Conservation (phyloP, 2,329 filamentous ascomycete species). For the Penicillium sp. region DNA sequence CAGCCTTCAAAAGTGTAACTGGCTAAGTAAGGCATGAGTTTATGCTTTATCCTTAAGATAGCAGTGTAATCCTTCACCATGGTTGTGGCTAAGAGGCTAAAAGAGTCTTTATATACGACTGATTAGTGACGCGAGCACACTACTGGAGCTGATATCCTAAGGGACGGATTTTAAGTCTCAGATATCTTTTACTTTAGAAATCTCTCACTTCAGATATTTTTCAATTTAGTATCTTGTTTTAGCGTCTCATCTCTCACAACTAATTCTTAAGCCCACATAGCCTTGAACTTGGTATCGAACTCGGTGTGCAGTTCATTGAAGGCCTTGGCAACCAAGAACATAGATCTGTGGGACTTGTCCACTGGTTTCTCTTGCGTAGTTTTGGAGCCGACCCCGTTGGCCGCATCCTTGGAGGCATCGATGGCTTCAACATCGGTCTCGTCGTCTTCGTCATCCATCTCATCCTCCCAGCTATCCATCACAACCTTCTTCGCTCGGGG, state of each 20-base stretch:
- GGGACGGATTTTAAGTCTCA: neutral
- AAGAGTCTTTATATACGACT: neutral
- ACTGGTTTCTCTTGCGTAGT: neutral
- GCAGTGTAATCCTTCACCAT: no score
- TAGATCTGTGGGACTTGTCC: conserved; percentile 1
- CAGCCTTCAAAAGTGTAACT: no score
- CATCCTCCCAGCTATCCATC: conserved; percentile 25
- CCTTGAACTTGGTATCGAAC: conserved; percentile 35
- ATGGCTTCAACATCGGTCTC: neutral
- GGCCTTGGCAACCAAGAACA: conserved; percentile 23
- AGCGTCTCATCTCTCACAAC: neutral
- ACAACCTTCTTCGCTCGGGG: neutral
- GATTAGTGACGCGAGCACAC: neutral
- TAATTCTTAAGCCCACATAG: conserved; percentile 27
- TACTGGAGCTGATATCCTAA: neutral
- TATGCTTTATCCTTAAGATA: no score
- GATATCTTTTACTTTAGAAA: neutral
- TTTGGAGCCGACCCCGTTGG: neutral
- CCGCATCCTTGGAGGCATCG: neutral
- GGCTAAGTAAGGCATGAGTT: no score
- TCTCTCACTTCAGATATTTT: neutral
- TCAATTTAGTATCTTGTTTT: neutral
- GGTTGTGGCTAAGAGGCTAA: neutral
- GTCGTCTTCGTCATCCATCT: conserved; percentile 2
- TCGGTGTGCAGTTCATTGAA: conserved; percentile 30